Base-by-base conservation (phyloP, 768 basidiomycete species). In the Kwoniella sp. region DNA sequence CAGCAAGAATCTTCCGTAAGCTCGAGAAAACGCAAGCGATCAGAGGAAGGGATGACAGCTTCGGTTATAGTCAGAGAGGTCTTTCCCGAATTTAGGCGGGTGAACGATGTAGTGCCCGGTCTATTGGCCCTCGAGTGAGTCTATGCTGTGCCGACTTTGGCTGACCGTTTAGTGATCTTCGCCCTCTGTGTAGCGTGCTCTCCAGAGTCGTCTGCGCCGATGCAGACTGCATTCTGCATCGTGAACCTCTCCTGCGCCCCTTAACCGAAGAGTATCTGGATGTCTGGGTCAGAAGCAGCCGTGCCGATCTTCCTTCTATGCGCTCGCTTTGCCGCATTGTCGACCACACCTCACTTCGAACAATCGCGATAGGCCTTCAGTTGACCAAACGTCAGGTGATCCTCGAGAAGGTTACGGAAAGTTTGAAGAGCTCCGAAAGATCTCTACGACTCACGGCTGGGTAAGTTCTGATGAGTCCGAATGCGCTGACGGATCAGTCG, bases 11-110 rank as follows among this genome's bases (percentile, higher is more conserved):
- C 13, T 5, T 6, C 15, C 7, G 29, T 55, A 4, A 15, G 26
- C 1, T 55, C 59, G 7, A 61, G 50, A 33, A 67, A 67, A 49
- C 29, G 65, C 13, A 67, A 62, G 29, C 29, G 65, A 61, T 26
- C 24, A 2, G 52, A 49, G 8, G 55, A 62, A 6, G 36, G 47
- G 13, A 56, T 33, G 17, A 27, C n/a, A 5, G 37, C 44, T 6
- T 15, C 47, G 15, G 19, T 44, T 9, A 22, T 65, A 1, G 40
- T 59, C 21, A 24, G 17, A 19, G 48, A 55, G n/a, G 17, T 30
- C 9, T 12, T 56, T 3, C 58, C 59, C 10, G 59, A 55, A 6
- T n/a, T 60, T 21, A 17, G 2, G 9, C 26, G 26, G 21, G 40
- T 22, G 27, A 36, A 30, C 29, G 52, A 54, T 24, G 2, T 46